Conservation (phyloP, 139 green algal species). For the Spirogloea muscicola region DNA sequence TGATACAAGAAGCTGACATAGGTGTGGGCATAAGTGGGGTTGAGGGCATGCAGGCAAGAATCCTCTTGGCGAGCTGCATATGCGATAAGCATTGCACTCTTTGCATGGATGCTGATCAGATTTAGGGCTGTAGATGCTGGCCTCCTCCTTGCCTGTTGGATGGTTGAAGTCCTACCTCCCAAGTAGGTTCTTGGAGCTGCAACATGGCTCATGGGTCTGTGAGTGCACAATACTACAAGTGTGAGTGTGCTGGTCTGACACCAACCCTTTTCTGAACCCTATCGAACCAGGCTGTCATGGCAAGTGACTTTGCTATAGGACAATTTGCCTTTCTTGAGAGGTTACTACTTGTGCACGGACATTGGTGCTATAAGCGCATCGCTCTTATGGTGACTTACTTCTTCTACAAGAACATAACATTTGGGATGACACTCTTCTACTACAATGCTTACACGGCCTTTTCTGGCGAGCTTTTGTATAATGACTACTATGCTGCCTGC, state of each 20-base stretch:
- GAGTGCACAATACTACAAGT: neutral
- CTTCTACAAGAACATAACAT: slow-evolving; percentile 98
- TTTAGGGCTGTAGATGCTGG: no score
- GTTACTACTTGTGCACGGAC: slow-evolving; percentile 89
- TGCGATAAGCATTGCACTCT: neutral
- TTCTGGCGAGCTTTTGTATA: slow-evolving; percentile 39
- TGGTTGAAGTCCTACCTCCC: neutral
- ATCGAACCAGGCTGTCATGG: slow-evolving; percentile 67
- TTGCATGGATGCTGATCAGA: neutral
- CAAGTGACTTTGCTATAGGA: slow-evolving; percentile 83
- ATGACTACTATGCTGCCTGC: slow-evolving; percentile 48
- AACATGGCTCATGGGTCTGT: neutral
- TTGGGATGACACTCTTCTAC: slow-evolving; percentile 69
- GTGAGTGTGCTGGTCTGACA: neutral
- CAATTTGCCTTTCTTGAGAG: slow-evolving; percentile 89
- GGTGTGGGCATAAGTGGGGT: slow-evolving; percentile 90
- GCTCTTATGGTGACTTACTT: slow-evolving; percentile 68
- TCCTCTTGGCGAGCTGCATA: neutral
- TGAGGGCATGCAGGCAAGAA: slow-evolving; percentile 72
- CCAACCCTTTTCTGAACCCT: neutral
- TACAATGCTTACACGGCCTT: slow-evolving; percentile 43
- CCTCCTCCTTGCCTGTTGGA: neutral
- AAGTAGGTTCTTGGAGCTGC: neutral
- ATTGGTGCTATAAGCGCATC: slow-evolving; percentile 80
- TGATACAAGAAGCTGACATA: slow-evolving; percentile 96